Base-by-base conservation (phyloP, 2,329 filamentous ascomycete genomes). In the Aspergillus arachidicola region DNA sequence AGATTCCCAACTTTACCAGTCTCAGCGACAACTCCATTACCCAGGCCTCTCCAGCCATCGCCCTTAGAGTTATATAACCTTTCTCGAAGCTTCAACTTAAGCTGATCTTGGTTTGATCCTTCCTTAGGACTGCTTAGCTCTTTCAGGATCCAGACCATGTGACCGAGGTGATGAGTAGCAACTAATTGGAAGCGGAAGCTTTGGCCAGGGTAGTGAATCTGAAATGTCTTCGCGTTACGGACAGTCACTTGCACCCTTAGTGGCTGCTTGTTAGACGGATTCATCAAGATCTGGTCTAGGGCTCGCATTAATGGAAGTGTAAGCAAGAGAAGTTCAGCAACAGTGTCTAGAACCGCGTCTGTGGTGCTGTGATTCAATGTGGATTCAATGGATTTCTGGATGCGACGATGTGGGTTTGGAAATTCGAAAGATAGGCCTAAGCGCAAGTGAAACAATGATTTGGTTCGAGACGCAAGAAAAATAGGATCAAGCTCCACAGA, bases 31-130 rank as follows among this genome's bases (percentile, higher is more conserved):
- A 72, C 76, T 19, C 78, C 79, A 62, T 73, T 75, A 12, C 75
- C 77, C 16, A 80, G 68, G 14, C 79, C 79, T 53, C 71, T 74
- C 79, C 79, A 81, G 6, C 78, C 78, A 57, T 77, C 67, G 41
- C 77, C 77, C 45, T 71, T 75, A 4, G 74, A 72, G 38, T 71
- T 70, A 64, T 78, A 80, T 46, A 81, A 62, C 26, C 69, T 73
- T 53, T 77, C 72, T 36, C 66, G 71, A 28, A 80, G 62, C 14
- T 62, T 69, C 26, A 56, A 61, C 58, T 68, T 66, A 19, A 74
- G 54, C 41, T 69, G 65, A n/a, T 64, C 66, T 53, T 63, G 64
- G 23, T 67, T 66, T 41, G 64, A 53, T 56, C 58, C 60, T 36
- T 66, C 64, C 46, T 67, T 58, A 30, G 54, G 41, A 55, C 64